Base-by-base conservation (phyloP, 2,329 filamentous ascomycete species). In the Fusarium siculi region DNA sequence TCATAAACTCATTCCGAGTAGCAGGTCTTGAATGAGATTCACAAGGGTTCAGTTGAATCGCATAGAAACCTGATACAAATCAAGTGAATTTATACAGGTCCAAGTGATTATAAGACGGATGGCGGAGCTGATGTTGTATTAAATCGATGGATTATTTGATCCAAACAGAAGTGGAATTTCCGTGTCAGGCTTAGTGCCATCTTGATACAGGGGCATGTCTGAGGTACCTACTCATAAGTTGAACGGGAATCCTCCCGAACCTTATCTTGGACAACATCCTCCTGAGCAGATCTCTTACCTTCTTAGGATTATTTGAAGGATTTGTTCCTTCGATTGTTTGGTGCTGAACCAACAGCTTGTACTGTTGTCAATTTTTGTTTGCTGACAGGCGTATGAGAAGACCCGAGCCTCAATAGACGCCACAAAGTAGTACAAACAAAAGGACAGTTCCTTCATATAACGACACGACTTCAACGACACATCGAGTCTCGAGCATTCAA, bases 1-100 rank as follows among this genome's bases (percentile, higher is more conserved):
- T 90, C 73, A 77, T 82, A 75, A 65, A 83, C 79, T 83, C 85
- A 88, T 85, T 70, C 79, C 79, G 39, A 58, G 43, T 50, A 25
- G 21, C 9, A 19, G 55, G 9, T 11, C 5, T 23, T 36, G 9
- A 16, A 16, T 9, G 15, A 37, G 25, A 42, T n/a, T 19, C n/a
- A 18, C 14, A 39, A 16, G 6, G 28, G 11, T 5, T 11, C 5
- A 23, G 4, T 7, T 39, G 18, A 12, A 12, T 10, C 30, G 36
- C 9, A 21, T 46, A 23, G 11, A n/a, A 36, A 28, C 19, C 21
- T 44, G 36, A 23, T 30, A 30, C 5, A 54, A 40, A 36, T 16
- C 25, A 50, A 37, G 23, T 56, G 43, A 25, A 25, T 43, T 40
- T 36, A 47, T 2, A 42, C 21, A 36, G 43, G 40, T 36, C 14